Conservation (phyloP, 495 filamentous ascomycete genomes). For the Aspergillus nanangensis region DNA sequence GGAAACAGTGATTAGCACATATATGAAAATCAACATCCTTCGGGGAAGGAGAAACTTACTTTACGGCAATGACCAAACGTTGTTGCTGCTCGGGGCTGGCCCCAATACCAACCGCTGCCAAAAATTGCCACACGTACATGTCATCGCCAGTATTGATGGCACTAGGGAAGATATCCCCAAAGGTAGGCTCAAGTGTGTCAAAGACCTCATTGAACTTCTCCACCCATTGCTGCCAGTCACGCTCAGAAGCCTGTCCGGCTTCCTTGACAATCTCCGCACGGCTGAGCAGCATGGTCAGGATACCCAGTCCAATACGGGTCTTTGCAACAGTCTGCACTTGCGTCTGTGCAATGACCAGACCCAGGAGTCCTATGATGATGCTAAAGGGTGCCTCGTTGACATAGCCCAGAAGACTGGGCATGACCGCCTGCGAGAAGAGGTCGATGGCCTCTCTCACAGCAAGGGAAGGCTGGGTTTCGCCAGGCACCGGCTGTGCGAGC, state of each 20-base stretch:
- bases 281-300: slow-evolving; percentile 92
- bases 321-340: slow-evolving; percentile 74
- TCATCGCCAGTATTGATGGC: slow-evolving; percentile 79
- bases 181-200: slow-evolving; percentile 74
- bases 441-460: slow-evolving; percentile 86
- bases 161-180: slow-evolving; percentile 81
- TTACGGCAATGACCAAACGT: slow-evolving; percentile 87
- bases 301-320: slow-evolving; percentile 78
- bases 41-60: slow-evolving; percentile 47
- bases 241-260: slow-evolving; percentile 59
- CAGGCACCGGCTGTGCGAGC: slow-evolving; percentile 62
- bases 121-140: slow-evolving; percentile 95
- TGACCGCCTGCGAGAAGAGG: slow-evolving; percentile 78
- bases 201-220: slow-evolving; percentile 81
- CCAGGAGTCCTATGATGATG: slow-evolving; percentile 83
- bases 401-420: slow-evolving; percentile 82
- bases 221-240: slow-evolving; percentile 79
- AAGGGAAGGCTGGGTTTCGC: slow-evolving; percentile 63
- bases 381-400: slow-evolving; percentile 86
- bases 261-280: slow-evolving; percentile 92
- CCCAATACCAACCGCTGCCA: slow-evolving; percentile 88
- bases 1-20: slow-evolving; percentile 15
- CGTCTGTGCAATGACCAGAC: slow-evolving; percentile 74
- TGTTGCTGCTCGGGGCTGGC: slow-evolving; percentile 92
- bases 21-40: neutral